Evolutionary conservation across 257 asterid genomes (phyloP).

Genomic region (Solanum lycopersicoides): DNA sequence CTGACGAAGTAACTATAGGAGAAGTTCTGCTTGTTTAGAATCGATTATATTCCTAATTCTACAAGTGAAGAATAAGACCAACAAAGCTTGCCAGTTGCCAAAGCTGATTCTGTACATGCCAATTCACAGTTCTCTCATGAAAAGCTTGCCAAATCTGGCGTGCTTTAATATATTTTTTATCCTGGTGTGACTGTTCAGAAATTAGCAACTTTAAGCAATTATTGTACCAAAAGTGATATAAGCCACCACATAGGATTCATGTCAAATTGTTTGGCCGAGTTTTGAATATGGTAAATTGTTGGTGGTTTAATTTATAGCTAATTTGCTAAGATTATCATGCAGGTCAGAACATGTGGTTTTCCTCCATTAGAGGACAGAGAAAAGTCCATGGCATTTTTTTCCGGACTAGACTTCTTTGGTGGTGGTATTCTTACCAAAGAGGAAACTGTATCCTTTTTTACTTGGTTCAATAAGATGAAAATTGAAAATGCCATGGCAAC

Average conservation of each 20-base stretch:
- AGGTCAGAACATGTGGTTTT: slow-evolving; percentile 88
- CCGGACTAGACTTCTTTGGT: slow-evolving; percentile 82
- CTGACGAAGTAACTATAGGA: not conserved
- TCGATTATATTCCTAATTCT: not conserved
- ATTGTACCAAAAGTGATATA: not conserved
- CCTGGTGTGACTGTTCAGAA: not conserved
- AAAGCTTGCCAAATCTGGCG: not conserved
- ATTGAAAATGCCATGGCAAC: not conserved
- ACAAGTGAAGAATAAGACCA: not conserved
- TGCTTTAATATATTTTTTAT: not conserved
- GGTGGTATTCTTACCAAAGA: slow-evolving; percentile 77
- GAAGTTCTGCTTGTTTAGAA: not conserved
- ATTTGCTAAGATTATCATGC: slow-evolving; percentile 16
- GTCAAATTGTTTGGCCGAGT: not conserved
- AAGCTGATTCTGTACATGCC: not conserved
- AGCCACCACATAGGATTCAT: not conserved
- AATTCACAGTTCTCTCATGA: not conserved
- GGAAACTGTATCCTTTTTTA: slow-evolving; percentile 83
- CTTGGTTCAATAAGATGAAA: not conserved
- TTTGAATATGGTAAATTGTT: not conserved
- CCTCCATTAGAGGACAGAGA: slow-evolving; percentile 92
- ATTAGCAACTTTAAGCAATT: not conserved
- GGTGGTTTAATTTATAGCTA: not conserved
- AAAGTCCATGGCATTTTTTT: slow-evolving; percentile 39
- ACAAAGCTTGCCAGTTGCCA: not conserved